These are phyloP conservation scores for Neurospora sp. DNA, from an alignment of 495 filamentous ascomycete species.

Conservation along the genomic window DNA sequence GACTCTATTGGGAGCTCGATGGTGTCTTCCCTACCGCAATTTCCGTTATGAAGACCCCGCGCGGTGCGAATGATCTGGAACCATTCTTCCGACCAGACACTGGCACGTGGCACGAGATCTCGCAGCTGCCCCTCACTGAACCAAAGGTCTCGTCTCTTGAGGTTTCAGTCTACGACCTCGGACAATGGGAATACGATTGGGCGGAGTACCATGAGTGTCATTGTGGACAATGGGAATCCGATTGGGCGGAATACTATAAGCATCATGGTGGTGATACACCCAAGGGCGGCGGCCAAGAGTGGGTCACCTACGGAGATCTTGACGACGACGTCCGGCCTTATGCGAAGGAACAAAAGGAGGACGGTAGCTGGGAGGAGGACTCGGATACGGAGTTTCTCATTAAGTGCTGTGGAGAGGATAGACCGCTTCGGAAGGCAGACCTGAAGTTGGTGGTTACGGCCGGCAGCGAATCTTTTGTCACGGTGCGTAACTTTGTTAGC, in stretches of 20 bases:
- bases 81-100: slow-evolving; percentile 8
- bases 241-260: slow-evolving; percentile 8
- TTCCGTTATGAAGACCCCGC: slow-evolving; percentile 9
- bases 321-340: slow-evolving; percentile 6
- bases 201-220: slow-evolving; percentile 1
- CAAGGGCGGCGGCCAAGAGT: neutral
- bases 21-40: slow-evolving; percentile 13
- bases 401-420: slow-evolving; percentile 6
- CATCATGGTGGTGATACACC: too few species aligned
- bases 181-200: slow-evolving; percentile 11
- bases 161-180: slow-evolving; percentile 5
- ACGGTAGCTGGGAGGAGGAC: slow-evolving; percentile 10
- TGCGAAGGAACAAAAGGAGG: neutral
- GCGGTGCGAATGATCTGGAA: slow-evolving; percentile 5
- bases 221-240: slow-evolving; percentile 5
- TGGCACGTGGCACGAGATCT: slow-evolving; percentile 6
- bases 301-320: slow-evolving; percentile 12
- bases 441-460: neutral
- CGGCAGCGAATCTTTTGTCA: slow-evolving; percentile 1
- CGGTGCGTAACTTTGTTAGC: slow-evolving; percentile 4
- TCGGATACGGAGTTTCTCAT: slow-evolving; percentile 5
- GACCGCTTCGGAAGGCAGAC: slow-evolving; percentile 2
- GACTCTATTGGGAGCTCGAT: slow-evolving; percentile 13
- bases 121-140: slow-evolving; percentile 11
- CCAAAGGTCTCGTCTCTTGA: slow-evolving; percentile 17